Percentiles rank a stretch among this genome's conserved stretches.
Conservation (phyloP, 2,329 filamentous ascomycete species). For the Tetracladium maxilliforme region DNA sequence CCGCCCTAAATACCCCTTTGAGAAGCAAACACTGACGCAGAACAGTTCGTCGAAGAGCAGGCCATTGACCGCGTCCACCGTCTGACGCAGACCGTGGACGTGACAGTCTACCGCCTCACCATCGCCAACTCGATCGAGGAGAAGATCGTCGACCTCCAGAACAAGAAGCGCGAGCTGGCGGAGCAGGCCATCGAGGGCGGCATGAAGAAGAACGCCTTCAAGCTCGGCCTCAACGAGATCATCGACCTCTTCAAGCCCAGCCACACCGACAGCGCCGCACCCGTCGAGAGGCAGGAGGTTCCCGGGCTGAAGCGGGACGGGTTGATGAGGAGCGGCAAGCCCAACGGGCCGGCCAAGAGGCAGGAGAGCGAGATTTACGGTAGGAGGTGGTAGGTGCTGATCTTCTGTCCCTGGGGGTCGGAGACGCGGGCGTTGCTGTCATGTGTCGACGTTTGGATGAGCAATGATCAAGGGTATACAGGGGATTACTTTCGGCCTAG, state of each 20-base stretch:
- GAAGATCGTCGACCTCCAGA: conserved; percentile 84
- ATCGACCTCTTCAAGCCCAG: conserved; percentile 56
- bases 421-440: too few species aligned
- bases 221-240: conserved; percentile 87
- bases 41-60: conserved; percentile 89
- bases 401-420: too few species aligned
- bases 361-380: too few species aligned
- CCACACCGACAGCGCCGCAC: too few species aligned
- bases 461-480: too few species aligned
- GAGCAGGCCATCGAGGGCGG: conserved; percentile 78
- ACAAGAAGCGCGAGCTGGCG: conserved; percentile 86
- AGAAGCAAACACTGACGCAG: conserved; percentile 3
- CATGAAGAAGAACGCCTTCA: conserved; percentile 57
- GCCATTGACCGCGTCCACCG: conserved; percentile 96
- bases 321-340: too few species aligned
- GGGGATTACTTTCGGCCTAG: too few species aligned
- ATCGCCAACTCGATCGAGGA: conserved; percentile 81
- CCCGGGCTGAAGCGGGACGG: too few species aligned
- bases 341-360: too few species aligned
- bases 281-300: too few species aligned
- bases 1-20: not conserved
- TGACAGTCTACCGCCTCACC: conserved; percentile 89
- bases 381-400: too few species aligned
- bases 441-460: too few species aligned
- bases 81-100: conserved; percentile 91